Evolutionary conservation across 2,329 filamentous ascomycete species (phyloP).

Genomic region (Cladosporium oxysporum): DNA sequence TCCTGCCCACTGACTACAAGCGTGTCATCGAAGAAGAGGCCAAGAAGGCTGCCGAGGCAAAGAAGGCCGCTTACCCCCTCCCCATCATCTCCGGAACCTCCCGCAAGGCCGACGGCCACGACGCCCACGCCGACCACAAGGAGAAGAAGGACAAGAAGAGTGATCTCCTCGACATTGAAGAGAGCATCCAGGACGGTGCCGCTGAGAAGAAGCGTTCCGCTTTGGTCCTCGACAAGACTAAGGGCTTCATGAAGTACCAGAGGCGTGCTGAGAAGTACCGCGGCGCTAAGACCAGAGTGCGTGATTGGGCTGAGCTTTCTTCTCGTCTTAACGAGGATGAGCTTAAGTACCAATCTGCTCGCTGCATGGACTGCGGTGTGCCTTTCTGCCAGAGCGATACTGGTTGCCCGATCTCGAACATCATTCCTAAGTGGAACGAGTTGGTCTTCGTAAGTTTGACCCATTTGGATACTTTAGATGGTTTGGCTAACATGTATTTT

Average conservation of each 20-base stretch:
- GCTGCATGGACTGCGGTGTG: constrained; percentile 98
- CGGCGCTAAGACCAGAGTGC: constrained; percentile 75
- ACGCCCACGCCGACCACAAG: constrained; percentile 61
- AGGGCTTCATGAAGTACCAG: constrained; percentile 96
- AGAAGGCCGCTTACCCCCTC: constrained; percentile 79
- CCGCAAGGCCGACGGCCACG: constrained; percentile 55
- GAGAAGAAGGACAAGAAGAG: constrained; percentile 63
- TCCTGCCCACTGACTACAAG: constrained; percentile 95
- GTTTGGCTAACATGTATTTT: constrained; percentile 20
- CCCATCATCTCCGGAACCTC: constrained; percentile 71
- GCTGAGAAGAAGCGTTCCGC: constrained; percentile 88
- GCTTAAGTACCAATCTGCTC: constrained; percentile 92
- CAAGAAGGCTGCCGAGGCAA: constrained; percentile 79
- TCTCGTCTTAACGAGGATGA: constrained; percentile 88
- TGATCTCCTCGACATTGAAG: constrained; percentile 78
- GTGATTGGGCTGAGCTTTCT: constrained; percentile 92
- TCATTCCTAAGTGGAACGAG: constrained; percentile 97
- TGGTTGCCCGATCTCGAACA: constrained; percentile 94
- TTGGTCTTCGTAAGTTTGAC: constrained; percentile 53
- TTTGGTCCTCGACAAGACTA: constrained; percentile 94
- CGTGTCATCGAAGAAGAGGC: constrained; percentile 84
- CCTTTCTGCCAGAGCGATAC: constrained; percentile 97
- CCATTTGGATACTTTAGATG: not conserved
- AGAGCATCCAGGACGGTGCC: constrained; percentile 80
- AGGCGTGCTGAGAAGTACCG: constrained; percentile 93